A percentile compares a stretch with the other conserved stretches of the same genome.
phyloP scores from a whole-genome alignment of 2,329 filamentous ascomycete genomes.

The Mariannaea elegans region DNA sequence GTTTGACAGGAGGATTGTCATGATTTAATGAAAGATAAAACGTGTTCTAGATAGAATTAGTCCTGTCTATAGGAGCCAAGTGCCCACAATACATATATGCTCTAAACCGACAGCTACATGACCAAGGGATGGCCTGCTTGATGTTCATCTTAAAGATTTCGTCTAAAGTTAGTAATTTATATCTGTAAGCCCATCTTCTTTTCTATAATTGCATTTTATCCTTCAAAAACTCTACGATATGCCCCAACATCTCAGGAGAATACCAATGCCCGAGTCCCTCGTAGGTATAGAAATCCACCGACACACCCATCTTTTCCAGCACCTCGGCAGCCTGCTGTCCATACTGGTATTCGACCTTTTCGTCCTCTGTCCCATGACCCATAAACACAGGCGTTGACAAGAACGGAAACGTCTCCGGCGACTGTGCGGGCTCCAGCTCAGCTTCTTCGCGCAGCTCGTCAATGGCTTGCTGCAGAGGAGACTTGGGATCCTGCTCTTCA shows the following conservation, averaged over 20 bases:
- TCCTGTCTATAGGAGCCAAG: conserved; percentile 3
- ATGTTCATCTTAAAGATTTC: no score
- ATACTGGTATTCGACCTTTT: conserved; percentile 49
- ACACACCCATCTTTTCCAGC: conserved; percentile 46
- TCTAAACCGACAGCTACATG: no score
- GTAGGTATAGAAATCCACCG: conserved; percentile 51
- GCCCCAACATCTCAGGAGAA: conserved; percentile 49
- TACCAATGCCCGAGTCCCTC: conserved; percentile 56
- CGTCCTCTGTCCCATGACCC: conserved; percentile 54
- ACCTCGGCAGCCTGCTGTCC: conserved; percentile 46
- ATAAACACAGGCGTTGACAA: conserved; percentile 53
- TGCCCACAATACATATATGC: neutral
- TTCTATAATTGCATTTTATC: neutral
- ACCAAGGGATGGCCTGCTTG: no score
- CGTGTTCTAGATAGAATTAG: conserved; percentile 8
- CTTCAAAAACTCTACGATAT: conserved; percentile 47
- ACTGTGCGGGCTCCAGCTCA: conserved; percentile 29
- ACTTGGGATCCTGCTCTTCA: conserved; percentile 1
- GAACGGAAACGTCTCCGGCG: conserved; percentile 23
- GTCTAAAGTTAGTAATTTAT: no score
- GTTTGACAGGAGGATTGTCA: no score
- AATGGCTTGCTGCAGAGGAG: conserved; percentile 32
- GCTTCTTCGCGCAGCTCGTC: conserved; percentile 41
- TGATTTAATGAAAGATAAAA: conserved; percentile 19
- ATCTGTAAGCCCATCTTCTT: no score